Evolutionary conservation across 2,329 filamentous ascomycete genomes (phyloP).

Genomic region (Pyrenochaeta sp.): DNA sequence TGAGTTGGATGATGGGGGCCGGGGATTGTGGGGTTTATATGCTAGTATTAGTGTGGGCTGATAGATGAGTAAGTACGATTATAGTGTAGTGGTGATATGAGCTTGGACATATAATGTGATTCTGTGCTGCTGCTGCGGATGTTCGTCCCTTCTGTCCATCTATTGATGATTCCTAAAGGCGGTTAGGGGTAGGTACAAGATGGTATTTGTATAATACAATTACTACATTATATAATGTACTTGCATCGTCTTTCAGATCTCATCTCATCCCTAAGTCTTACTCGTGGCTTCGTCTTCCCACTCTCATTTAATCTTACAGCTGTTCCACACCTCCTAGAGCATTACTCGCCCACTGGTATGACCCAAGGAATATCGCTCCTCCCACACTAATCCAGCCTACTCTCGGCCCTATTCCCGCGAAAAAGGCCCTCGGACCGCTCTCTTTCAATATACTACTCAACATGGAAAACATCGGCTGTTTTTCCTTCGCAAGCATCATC

Average conservation of each 20-base stretch:
- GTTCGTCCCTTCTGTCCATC: too few species aligned
- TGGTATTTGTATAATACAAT: background rate
- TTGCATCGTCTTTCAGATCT: background rate
- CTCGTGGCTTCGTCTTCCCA: background rate
- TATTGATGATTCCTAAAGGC: too few species aligned
- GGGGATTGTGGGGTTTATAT: too few species aligned
- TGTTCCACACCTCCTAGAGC: conserved; percentile 62
- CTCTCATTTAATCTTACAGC: background rate
- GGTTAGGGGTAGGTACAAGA: too few species aligned
- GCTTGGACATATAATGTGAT: too few species aligned
- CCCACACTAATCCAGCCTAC: conserved; percentile 95
- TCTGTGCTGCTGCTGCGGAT: too few species aligned
- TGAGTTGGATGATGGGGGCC: background rate
- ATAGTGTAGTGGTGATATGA: too few species aligned
- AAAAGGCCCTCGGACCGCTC: conserved; percentile 73
- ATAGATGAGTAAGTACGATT: too few species aligned
- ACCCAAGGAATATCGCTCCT: conserved; percentile 92
- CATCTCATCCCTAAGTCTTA: background rate
- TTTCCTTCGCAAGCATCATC: conserved; percentile 86
- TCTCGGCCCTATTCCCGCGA: conserved; percentile 79
- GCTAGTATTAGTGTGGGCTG: too few species aligned
- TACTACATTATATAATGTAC: background rate
- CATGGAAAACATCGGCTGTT: conserved; percentile 66
- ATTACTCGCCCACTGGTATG: conserved; percentile 90
- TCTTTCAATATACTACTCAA: conserved; percentile 70